Percentiles rank a stretch among this genome's conserved stretches.
These are phyloP conservation scores for Xylaria sp. DNA, from an alignment of 2,329 filamentous ascomycete species.

Conservation along the genomic window DNA sequence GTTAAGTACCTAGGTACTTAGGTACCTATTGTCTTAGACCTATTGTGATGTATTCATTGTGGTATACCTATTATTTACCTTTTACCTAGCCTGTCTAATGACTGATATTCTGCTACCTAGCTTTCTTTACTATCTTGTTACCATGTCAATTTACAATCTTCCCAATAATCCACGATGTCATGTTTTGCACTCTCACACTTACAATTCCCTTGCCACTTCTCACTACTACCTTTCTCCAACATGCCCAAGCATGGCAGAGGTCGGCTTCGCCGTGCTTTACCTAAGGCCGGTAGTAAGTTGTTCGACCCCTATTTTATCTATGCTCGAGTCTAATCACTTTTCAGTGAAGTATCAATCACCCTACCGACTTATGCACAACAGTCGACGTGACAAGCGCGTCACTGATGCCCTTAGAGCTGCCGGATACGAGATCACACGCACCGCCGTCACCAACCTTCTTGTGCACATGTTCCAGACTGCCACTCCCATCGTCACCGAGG, in stretches of 20 bases:
- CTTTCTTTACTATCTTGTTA: too few species aligned
- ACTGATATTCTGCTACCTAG: too few species aligned
- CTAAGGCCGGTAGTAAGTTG: neutral
- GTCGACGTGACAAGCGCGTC: slow-evolving; percentile 7
- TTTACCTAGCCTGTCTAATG: too few species aligned
- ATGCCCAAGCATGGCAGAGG: neutral
- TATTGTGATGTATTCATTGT: neutral
- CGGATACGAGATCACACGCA: slow-evolving; percentile 1
- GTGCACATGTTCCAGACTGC: slow-evolving; percentile 14
- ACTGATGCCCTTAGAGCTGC: neutral
- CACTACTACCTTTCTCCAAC: neutral
- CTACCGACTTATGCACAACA: slow-evolving; percentile 2
- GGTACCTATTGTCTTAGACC: neutral
- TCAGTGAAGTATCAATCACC: neutral
- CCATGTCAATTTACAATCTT: too few species aligned
- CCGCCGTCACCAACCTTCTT: neutral
- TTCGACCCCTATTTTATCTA: neutral
- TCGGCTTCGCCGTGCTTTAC: neutral
- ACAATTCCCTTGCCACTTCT: too few species aligned
- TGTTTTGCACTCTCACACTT: neutral
- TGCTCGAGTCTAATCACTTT: neutral
- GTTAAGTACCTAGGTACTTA: neutral
- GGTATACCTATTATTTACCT: too few species aligned
- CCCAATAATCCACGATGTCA: too few species aligned
- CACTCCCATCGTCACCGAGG: neutral